Base-by-base conservation (phyloP, 441 rosid genomes). In the Populus hybrid region DNA sequence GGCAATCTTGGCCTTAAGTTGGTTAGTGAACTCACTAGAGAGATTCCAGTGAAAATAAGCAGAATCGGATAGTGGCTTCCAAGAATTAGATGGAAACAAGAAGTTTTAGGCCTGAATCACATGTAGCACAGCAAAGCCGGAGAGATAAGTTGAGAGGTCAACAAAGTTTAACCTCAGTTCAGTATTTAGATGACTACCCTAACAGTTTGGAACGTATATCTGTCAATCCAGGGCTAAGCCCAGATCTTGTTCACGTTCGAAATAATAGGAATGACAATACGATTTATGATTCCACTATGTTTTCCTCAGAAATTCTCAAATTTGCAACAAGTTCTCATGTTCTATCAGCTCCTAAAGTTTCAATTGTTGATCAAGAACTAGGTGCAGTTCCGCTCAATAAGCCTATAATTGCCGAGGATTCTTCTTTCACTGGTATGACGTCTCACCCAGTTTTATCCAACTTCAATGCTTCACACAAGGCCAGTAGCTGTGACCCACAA, bases 111-210 rank as follows among this genome's bases (percentile, higher is more conserved):
- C 35, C 85, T 45, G 89, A 88, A 63, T 84, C 85, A 18, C 92
- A 86, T 74, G 82, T 85, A 53, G 90, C 89, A 40, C 91, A 82
- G 70, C 86, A 82, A 83, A 88, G 88, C 83, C 79, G 88, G 70
- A 88, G 90, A 42, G 89, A 85, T 68, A 87, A 88, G 83, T 24
- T 88, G 45, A 82, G 89, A 75, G 71, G 74, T 81, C 84, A 80
- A 45, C 83, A 74, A 5, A 38, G 72, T 76, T 85, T 79, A 3
- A 20, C 76, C 65, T 66, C 78, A 66, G 65, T 61, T 12, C 83
- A 78, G 2, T 79, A 79, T 12, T 28, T 73, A 40, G 84, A 77
- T 65, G 81, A 76, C 74, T 40, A 80, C 76, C 42, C 42, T 45
- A 79, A 72, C 33, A 77, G 23, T 77, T 50, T 79, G 64, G 83